Base-by-base conservation (phyloP, 169 alveolate genomes). In the Ichthyophthirius multifiliis region DNA sequence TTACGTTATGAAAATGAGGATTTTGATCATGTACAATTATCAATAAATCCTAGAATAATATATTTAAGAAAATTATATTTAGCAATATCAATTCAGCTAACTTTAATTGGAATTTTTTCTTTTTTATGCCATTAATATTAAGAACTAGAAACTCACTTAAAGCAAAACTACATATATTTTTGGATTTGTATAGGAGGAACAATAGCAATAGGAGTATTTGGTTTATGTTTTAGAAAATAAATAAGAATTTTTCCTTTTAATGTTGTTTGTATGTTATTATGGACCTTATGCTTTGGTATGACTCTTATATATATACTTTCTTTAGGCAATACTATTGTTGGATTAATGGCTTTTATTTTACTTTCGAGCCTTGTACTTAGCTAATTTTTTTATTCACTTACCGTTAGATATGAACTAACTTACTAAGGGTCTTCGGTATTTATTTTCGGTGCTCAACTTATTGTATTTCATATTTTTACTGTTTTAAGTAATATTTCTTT, bases 321-420 rank as follows among this genome's bases (percentile, higher is more conserved):
- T 5, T 27, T 55, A n/a, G 31, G 31, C 39, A 55, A 55, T 20
- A 27, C 71, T 10, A 55, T 55, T 10, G 71, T 55, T 55, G 71
- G 71, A 10, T 55, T 55, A 39, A 55, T 55, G 71, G 43, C 31
- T 10, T 55, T 55, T 27, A 39, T 55, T 20, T 27, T 55, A 16
- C 31, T 55, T 27, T 13, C 71, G 27, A 10, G 43, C 2, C 71
- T 55, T 39, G 31, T 55, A 39, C 71, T 55, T 39, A 55, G 71
- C 31, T 23, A 55, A 55, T 55, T 55, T 39, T 39, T 55, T 55
- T 55, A 55, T 10, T 27, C 71, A 27, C 31, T 55, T 34, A 55
- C 71, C 2, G 71, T 55, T 15, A 55, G 71, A 55, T 55, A 55
- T 55, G 71, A 55, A 27, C 71, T 55, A 0, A 55, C 71, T 55